phyloP scores from a whole-genome alignment of 768 basidiomycete genomes.

The Plicaturopsis crispa region DNA sequence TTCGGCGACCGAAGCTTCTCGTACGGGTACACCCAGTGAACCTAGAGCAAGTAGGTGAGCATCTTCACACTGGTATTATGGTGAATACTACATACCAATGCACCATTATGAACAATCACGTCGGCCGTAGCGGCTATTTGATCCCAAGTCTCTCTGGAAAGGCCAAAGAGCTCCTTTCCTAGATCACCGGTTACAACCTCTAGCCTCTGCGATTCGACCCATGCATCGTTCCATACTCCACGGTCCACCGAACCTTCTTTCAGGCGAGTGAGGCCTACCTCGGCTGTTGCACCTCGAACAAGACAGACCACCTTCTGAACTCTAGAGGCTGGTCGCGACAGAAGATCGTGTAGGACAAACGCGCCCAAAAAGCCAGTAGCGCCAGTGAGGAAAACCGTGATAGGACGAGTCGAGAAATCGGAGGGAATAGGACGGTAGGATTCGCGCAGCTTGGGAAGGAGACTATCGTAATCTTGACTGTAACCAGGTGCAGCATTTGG shows the following conservation, averaged over 20 bases:
- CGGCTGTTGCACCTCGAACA: conserved; percentile 63
- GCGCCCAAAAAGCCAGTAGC: conserved; percentile 97
- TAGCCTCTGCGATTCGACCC: conserved; percentile 60
- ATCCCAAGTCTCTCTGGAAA: conserved; percentile 57
- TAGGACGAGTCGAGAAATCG: conserved; percentile 41
- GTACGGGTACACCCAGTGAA: conserved; percentile 99
- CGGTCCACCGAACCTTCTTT: conserved; percentile 68
- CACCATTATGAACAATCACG: conserved; percentile 89
- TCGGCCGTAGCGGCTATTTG: conserved; percentile 67
- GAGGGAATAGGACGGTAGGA: conserved; percentile 55
- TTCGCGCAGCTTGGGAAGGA: conserved; percentile 49
- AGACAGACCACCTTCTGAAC: conserved; percentile 89
- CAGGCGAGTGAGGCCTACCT: conserved; percentile 62
- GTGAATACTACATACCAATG: conserved; percentile 73
- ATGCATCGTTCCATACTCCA: conserved; percentile 83
- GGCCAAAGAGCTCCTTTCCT: conserved; percentile 65
- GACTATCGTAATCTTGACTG: conserved; percentile 63
- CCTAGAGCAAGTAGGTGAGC: conserved; percentile 43
- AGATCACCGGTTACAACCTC: conserved; percentile 86
- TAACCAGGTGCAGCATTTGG: conserved; percentile 45
- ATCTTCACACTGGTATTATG: too few species aligned
- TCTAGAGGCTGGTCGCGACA: conserved; percentile 41
- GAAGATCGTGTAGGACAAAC: conserved; percentile 79
- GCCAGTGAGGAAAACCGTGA: conserved; percentile 92
- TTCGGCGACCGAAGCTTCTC: conserved; percentile 87